Conservation (phyloP, 148 eudicot genomes). For the Cornus florida region DNA sequence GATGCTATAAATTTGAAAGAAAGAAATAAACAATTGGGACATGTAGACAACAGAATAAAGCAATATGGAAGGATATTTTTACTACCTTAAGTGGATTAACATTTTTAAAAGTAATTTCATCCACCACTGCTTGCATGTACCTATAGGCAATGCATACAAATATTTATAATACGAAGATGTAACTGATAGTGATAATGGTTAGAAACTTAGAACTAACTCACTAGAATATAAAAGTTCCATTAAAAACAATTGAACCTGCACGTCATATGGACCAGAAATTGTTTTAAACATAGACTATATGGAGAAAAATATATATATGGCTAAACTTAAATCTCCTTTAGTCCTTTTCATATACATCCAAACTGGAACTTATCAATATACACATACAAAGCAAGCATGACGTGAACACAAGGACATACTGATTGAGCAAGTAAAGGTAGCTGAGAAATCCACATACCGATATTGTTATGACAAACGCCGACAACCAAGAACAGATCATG, state of each 20-base stretch:
- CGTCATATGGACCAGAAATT: not conserved
- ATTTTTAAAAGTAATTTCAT: constrained; percentile 64
- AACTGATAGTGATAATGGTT: not conserved
- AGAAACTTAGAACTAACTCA: not conserved
- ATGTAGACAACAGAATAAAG: not conserved
- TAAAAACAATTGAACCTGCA: not conserved
- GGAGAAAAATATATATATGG: no score
- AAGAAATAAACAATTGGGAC: constrained; percentile 1
- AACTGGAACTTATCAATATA: no score
- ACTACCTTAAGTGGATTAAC: constrained; percentile 74
- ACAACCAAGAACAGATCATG: no score
- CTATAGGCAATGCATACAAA: constrained; percentile 32
- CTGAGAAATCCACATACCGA: no score
- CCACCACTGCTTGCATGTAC: constrained; percentile 97
- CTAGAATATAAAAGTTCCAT: not conserved
- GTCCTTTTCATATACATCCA: no score
- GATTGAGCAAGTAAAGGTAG: no score
- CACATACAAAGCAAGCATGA: no score
- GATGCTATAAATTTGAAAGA: constrained; percentile 53
- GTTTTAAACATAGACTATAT: not conserved
- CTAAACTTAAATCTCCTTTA: no score
- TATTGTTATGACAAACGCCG: no score
- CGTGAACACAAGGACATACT: no score
- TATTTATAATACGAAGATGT: not conserved
- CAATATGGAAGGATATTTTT: not conserved